Evolutionary conservation across 176 grass and related monocot species (phyloP), one percentile per base, ranked within the genome.

Genomic region (Cenchrus americanus): DNA sequence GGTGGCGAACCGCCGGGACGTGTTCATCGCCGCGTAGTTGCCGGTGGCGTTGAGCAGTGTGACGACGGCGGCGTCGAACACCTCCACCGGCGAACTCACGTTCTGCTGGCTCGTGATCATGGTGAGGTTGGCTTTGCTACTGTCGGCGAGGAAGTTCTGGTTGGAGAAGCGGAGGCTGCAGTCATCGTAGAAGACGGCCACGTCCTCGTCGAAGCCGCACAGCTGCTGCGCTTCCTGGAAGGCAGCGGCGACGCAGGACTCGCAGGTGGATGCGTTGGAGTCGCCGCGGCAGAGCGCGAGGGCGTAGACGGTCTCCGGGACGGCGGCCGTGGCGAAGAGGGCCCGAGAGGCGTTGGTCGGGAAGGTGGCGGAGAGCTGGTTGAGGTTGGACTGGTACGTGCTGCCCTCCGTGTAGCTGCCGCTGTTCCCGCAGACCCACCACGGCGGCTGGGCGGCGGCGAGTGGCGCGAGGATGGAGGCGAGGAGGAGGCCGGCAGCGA

Each of bases 261-360:
- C 12, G 66, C 92, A 94, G 18, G 4, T 5, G 40, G 75, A 69
- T 4, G 49, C 6, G 85, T 59, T 80, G 55, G 49, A 30, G 47
- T 91, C 92, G 62, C 81, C 81, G 23, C 81, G 89, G 87, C 92
- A 94, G 49, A 83, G 60, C 19, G 63, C 41, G 11, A 85, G 80
- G n/a, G 76, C 87, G 78, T 57, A 82, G 76, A 34, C 74, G 27
- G 71, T 74, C 41, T 89, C 51, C 0, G 89, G 85, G 8, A 21
- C 34, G 5, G n/a, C 60, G 17, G 7, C 62, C 23, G 8, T 63
- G 6, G 69, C 60, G 80, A 84, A 94, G 53, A 87, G 89, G 6
- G 49, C 18, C 2, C 30, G 3, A 11, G 77, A 30, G 14, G 74
- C 64, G 66, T 79, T 72, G 53, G 27, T n/a, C 58, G 68, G 68